Base-by-base conservation (phyloP, 768 basidiomycete species). In the Kockovaella imperatae region DNA sequence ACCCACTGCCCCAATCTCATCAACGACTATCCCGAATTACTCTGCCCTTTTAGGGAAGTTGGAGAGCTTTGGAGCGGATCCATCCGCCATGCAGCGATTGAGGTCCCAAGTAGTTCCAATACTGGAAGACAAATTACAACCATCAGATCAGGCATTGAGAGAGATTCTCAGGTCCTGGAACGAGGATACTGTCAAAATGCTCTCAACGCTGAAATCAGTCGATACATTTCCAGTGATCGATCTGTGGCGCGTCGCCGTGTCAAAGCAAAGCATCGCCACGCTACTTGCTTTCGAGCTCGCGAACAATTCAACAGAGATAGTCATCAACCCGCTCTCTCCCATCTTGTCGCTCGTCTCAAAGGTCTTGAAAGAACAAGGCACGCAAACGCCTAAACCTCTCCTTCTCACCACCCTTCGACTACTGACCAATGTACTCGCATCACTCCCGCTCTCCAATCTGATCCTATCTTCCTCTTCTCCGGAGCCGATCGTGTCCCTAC, bases 401-500 rank as follows among this genome's bases (percentile, higher is more conserved):
- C 59, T 72, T 35, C 53, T 74, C 24, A 73, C 72, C 3, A 36
- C 67, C 13, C 50, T 73, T 13, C 59, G 67, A 1, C 43, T 69
- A 11, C 38, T 72, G 34, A 64, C 62, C 21, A 74, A 74, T 56
- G 43, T 67, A 1, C 60, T 71, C 20, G 49, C 63, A 2, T 48
- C 60, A 0, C 54, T 61, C 1, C 36, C 54, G 1, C 55, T 67
- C 26, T 56, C 64, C 5, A 53, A 60, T 23, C 44, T 60, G 3
- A 24, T 67, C 11, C 50, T 69, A 3, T 29, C 54, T 20, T 21
- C 56, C 0, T 45, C 40, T 8, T 45, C 43, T 10, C 17, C 17
- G 1, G 31, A 44, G 32, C 42, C 38, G 3, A 13, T 49, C 5
- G 45, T 50, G 14, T 24, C n/a, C n/a, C 34, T 11, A 20, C 50